These are phyloP conservation scores for Euphorbia celastroides DNA, from an alignment of 441 rosid genomes.

Conservation along the genomic window DNA sequence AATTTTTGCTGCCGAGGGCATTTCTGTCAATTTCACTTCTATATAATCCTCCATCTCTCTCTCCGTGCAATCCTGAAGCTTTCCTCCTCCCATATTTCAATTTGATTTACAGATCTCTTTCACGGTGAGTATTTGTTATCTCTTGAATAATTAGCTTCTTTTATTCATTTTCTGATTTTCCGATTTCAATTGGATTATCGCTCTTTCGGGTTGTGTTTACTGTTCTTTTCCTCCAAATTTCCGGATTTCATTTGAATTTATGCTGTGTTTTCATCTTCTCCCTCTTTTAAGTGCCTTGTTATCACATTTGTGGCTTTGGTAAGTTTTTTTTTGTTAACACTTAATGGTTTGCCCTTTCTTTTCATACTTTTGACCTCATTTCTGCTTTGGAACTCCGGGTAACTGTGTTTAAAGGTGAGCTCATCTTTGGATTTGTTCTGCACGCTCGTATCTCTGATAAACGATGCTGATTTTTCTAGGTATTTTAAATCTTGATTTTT, in stretches of 20 bases:
- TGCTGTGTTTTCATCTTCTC: too few relatives aligned
- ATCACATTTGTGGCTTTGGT: neutral
- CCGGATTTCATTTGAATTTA: neutral
- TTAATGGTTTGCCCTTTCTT: neutral
- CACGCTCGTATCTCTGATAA: neutral
- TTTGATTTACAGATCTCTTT: neutral
- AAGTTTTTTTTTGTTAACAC: too few relatives aligned
- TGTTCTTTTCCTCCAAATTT: too few relatives aligned
- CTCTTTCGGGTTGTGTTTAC: too few relatives aligned
- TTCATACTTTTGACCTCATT: neutral
- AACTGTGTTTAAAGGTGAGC: neutral
- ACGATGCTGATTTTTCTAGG: neutral
- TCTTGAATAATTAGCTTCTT: neutral
- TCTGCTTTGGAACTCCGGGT: neutral
- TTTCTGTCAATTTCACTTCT: slow-evolving; percentile 36
- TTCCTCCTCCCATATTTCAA: neutral
- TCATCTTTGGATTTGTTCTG: neutral
- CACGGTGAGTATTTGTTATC: too few relatives aligned
- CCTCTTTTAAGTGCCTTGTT: neutral
- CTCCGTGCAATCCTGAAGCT: slow-evolving; percentile 25
- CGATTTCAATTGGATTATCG: slow-evolving; percentile 5
- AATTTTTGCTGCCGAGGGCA: slow-evolving; percentile 25
- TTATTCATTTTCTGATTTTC: neutral
- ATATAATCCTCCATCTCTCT: slow-evolving; percentile 31
- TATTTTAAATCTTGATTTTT: neutral